Evolutionary conservation across 495 filamentous ascomycete genomes (phyloP).

Genomic region (Lasiosphaeriaceae sp.): DNA sequence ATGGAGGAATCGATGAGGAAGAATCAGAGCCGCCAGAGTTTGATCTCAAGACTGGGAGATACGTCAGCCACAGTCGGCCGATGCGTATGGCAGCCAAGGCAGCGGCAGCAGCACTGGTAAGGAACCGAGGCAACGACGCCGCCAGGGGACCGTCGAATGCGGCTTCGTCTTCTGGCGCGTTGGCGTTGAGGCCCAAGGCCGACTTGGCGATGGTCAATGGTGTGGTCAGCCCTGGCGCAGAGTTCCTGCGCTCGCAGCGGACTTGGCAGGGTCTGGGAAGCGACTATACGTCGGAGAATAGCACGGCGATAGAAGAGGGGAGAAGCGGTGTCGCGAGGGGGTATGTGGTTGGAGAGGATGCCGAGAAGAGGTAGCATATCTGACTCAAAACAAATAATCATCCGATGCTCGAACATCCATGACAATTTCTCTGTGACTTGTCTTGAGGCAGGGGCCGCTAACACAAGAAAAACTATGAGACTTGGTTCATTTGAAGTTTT

Average conservation of each 20-base stretch:
- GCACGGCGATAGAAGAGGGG: conserved; percentile 70
- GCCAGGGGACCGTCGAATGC: conserved; percentile 4
- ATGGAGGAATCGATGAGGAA: conserved; percentile 32
- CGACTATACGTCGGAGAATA: conserved; percentile 70
- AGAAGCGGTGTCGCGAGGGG: conserved; percentile 86
- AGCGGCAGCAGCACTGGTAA: not conserved
- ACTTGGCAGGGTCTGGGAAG: conserved; percentile 92
- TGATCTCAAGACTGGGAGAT: conserved; percentile 81
- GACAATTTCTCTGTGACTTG: too few species aligned
- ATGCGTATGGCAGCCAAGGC: conserved; percentile 46
- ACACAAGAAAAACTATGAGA: too few species aligned
- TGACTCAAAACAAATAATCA: too few species aligned
- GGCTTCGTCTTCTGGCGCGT: conserved; percentile 30
- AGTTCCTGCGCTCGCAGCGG: conserved; percentile 74
- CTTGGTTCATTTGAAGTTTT: too few species aligned
- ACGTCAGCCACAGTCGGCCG: conserved; percentile 78
- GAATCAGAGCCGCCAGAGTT: conserved; percentile 77
- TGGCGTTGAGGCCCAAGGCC: conserved; percentile 59
- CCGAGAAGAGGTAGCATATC: conserved; percentile 26
- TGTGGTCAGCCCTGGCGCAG: conserved; percentile 82
- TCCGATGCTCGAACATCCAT: too few species aligned
- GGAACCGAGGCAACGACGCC: not conserved
- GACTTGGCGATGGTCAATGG: conserved; percentile 76
- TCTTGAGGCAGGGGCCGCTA: too few species aligned
- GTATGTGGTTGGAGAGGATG: conserved; percentile 67